Conservation (phyloP, 352 stramenopile species). For the Pythium myriotylum region DNA sequence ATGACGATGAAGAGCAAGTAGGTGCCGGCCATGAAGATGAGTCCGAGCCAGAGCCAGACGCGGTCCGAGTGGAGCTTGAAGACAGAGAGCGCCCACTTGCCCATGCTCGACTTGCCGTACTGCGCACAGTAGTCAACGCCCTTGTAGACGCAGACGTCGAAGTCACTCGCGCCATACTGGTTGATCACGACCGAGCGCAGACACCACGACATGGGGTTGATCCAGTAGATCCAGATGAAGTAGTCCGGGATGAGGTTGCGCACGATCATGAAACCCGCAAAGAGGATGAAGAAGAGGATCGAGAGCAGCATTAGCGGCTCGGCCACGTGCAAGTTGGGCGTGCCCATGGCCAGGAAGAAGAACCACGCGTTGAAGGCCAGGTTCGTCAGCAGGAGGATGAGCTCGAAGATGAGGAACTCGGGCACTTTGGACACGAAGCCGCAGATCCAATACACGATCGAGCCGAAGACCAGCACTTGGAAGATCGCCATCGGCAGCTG, state of each 20-base stretch:
- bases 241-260: neutral
- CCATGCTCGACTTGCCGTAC: conserved; percentile 31
- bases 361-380: neutral
- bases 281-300: neutral
- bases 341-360: neutral
- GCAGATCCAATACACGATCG: conserved; percentile 68
- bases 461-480: conserved; percentile 60
- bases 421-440: conserved; percentile 30
- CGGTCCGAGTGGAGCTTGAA: conserved; percentile 27
- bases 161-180: neutral
- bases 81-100: conserved; percentile 21
- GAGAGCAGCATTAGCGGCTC: neutral
- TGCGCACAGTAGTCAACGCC: neutral
- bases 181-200: neutral
- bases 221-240: no score
- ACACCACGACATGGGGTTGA: neutral
- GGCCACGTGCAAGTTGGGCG: neutral
- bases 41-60: neutral
- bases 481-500: conserved; percentile 31
- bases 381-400: neutral
- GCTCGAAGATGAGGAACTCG: neutral
- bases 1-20: no score
- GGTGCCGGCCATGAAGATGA: neutral
- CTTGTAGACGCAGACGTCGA: neutral
- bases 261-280: neutral